Conservation (phyloP, 306 rosid species). For the Prunus dulcis region DNA sequence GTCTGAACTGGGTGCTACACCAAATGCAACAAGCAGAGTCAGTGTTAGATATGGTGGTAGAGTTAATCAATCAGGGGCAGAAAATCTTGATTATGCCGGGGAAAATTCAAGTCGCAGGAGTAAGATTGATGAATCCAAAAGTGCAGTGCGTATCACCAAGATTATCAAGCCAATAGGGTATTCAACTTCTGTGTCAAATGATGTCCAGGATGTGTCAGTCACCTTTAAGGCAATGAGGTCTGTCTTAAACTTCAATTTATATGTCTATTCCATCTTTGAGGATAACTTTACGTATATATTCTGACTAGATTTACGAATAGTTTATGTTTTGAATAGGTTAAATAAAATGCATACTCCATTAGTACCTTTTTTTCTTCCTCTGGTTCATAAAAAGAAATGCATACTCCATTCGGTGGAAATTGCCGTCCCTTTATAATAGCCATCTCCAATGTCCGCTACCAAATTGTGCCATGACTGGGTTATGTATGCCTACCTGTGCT, state of each 20-base stretch:
- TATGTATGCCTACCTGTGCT: not conserved
- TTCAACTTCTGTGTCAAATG: conserved; percentile 53
- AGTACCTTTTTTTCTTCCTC: not conserved
- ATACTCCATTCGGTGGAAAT: not conserved
- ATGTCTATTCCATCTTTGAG: conserved; percentile 2
- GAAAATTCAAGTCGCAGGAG: conserved; percentile 37
- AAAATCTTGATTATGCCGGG: conserved; percentile 31
- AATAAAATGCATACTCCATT: not conserved
- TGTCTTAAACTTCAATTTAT: conserved; percentile 28
- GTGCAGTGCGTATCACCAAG: conserved; percentile 51
- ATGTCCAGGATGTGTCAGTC: conserved; percentile 53
- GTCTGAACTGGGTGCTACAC: conserved; percentile 31
- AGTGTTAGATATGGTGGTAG: conserved; percentile 26
- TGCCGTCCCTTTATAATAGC: not conserved
- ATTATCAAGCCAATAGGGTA: conserved; percentile 77
- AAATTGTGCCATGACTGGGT: not conserved
- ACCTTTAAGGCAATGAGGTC: conserved; percentile 79
- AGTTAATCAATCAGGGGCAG: conserved; percentile 26
- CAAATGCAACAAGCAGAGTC: conserved; percentile 36
- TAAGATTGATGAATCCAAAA: conserved; percentile 34
- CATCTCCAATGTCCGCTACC: not conserved
- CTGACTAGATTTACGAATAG: not conserved
- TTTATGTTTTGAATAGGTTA: not conserved
- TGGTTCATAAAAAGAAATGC: not conserved
- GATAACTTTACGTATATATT: not conserved